Conservation (phyloP, 139 green algal genomes). For the Chlamydomonas schloesseri region DNA sequence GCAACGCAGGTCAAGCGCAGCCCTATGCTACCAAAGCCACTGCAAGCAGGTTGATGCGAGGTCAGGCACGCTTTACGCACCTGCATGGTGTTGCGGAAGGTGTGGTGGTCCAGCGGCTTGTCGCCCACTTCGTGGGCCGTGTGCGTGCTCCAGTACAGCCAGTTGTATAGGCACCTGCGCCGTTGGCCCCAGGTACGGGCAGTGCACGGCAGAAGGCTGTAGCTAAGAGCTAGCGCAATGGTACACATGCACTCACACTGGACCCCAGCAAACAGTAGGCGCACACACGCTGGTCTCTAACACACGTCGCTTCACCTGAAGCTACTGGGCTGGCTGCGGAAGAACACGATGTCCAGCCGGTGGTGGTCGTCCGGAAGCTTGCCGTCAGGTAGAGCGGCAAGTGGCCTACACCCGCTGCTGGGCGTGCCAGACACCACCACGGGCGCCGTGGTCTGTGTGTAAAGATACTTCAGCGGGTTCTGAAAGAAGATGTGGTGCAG, state of each 20-base stretch:
- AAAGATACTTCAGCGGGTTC: slow-evolving; percentile 23
- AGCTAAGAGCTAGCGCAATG: too few species aligned
- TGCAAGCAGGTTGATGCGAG: neutral
- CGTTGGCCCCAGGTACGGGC: too few species aligned
- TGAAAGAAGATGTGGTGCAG: slow-evolving; percentile 34
- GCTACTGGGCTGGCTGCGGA: neutral
- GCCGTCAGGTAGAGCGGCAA: neutral
- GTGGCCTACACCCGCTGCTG: neutral
- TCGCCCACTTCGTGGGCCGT: neutral
- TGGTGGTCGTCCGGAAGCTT: slow-evolving; percentile 31
- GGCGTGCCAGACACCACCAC: slow-evolving; percentile 7
- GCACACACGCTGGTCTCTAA: too few species aligned
- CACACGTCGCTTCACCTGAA: slow-evolving; percentile 3
- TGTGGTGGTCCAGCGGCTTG: slow-evolving; percentile 39
- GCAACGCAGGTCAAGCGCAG: neutral
- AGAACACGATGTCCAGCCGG: slow-evolving; percentile 19
- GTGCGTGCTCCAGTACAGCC: slow-evolving; percentile 35
- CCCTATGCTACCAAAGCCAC: too few species aligned
- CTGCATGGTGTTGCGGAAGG: slow-evolving; percentile 26
- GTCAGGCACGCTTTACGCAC: neutral
- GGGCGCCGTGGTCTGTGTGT: neutral
- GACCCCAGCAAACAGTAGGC: too few species aligned
- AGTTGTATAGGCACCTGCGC: slow-evolving; percentile 24
- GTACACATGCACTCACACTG: too few species aligned
- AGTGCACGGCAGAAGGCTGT: too few species aligned